Percentiles rank a stretch among this genome's conserved stretches.
These are phyloP conservation scores for Phaeotremella skinneri DNA, from an alignment of 768 basidiomycete genomes.

Conservation along the genomic window DNA sequence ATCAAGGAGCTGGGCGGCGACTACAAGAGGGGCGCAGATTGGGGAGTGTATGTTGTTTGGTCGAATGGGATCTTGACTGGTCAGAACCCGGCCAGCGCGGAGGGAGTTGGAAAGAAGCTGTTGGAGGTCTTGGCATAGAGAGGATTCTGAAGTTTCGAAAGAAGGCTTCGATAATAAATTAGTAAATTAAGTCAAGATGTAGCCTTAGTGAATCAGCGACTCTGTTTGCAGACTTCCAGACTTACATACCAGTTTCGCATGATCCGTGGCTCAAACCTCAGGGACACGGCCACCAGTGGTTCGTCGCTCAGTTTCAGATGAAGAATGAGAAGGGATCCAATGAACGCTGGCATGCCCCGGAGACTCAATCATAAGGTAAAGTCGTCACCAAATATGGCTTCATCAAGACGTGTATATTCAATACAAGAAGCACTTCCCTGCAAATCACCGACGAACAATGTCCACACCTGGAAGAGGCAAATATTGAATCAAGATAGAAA, in stretches of 20 bases:
- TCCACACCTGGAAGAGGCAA: no score
- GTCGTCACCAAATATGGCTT: no score
- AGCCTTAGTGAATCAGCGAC: background rate
- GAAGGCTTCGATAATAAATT: no score
- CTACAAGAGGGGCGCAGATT: constrained; percentile 63
- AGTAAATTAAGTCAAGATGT: background rate
- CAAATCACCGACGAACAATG: no score
- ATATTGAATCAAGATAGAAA: no score
- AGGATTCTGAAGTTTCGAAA: constrained; percentile 5
- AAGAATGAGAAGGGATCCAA: no score
- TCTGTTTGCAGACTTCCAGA: background rate
- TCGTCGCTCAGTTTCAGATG: no score
- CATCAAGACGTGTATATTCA: no score
- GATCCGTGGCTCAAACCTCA: constrained; percentile 9
- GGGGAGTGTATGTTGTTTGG: constrained; percentile 57
- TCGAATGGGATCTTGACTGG: constrained; percentile 36
- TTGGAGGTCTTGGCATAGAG: constrained; percentile 55
- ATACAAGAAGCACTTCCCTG: no score
- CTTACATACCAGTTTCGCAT: constrained; percentile 7
- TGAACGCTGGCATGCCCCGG: no score
- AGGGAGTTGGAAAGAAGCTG: constrained; percentile 60
- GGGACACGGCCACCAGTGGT: no score
- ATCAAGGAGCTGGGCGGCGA: constrained; percentile 45
- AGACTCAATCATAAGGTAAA: no score
- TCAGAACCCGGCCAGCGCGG: constrained; percentile 71